Base-by-base conservation (phyloP, 495 filamentous ascomycete species). In the Xylaria acuta region DNA sequence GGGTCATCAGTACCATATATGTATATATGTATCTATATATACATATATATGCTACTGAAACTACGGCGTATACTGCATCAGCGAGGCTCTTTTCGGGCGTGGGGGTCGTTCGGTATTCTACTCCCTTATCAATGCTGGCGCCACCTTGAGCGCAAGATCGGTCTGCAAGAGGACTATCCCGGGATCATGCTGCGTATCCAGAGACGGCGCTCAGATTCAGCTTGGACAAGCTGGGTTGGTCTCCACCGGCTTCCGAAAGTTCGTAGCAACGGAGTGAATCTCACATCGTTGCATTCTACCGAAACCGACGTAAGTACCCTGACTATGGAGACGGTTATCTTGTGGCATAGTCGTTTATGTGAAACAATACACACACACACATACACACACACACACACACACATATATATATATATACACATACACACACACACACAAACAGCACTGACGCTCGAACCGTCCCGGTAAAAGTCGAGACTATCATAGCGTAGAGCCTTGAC, bases 391-490 rank as follows among this genome's bases (percentile, higher is more conserved):
- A 51, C 20, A 62, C 20, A 18, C 59, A 30, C 45, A 64, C 38
- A 66, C n/a, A n/a, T n/a, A n/a, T n/a, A n/a, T n/a, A n/a, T n/a
- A n/a, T n/a, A n/a, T n/a, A n/a, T n/a, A n/a, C n/a, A n/a, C n/a
- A n/a, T 20, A 64, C 11, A 32, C 27, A 60, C 20, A 62, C 20
- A 18, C 59, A 30, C 45, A 64, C 38, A 66, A 38, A 67, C 51
- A 51, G 53, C 41, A 30, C 2, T 22, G 40, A 51, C 38, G 40
- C 12, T 66, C 40, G 36, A 34, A 73, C 66, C 66, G 66, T 72
- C 71, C 71, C 70, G 67, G 60, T 66, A 71, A 32, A 74, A 73
- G 43, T 75, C 72, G 75, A 76, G 77, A 77, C 73, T 68, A 74
- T 72, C 74, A 72, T 71, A 64, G 68, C 58, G 67, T 69, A 64